Evolutionary conservation across 2,329 filamentous ascomycete genomes (phyloP).

Genomic region (Nemania abortiva): DNA sequence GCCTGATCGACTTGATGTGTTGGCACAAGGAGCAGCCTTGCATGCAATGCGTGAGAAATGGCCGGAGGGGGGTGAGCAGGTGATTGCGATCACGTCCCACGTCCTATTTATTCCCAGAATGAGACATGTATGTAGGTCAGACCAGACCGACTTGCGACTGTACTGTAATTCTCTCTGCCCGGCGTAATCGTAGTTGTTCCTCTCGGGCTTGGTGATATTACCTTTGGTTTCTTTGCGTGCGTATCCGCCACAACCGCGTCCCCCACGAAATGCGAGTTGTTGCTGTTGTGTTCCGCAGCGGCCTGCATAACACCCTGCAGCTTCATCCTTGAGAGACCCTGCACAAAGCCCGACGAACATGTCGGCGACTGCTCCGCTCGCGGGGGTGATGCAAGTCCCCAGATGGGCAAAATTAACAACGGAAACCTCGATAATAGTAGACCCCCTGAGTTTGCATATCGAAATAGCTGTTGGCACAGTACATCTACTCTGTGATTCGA

Average conservation of each 20-base stretch:
- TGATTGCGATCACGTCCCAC: slow-evolving; percentile 32
- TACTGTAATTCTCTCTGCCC: slow-evolving; percentile 18
- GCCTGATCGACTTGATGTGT: slow-evolving; percentile 27
- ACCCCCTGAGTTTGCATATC: not conserved
- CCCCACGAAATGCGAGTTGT: slow-evolving; percentile 31
- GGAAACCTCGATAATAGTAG: not conserved
- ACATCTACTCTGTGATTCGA: not conserved
- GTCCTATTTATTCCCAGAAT: slow-evolving; percentile 3
- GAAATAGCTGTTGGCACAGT: not conserved
- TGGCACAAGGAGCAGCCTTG: slow-evolving; percentile 24
- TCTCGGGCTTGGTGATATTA: slow-evolving; percentile 1
- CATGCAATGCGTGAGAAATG: slow-evolving; percentile 37
- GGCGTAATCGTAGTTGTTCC: slow-evolving; percentile 6
- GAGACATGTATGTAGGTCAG: slow-evolving; percentile 10
- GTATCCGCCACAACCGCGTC: slow-evolving; percentile 33
- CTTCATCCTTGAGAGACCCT: slow-evolving; percentile 15
- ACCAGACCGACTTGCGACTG: slow-evolving; percentile 11
- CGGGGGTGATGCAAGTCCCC: slow-evolving; percentile 22
- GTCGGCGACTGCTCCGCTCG: slow-evolving; percentile 14
- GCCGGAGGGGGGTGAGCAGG: slow-evolving; percentile 31
- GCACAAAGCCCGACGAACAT: slow-evolving; percentile 24
- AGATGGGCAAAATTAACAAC: slow-evolving; percentile 6
- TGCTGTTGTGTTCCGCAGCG: slow-evolving; percentile 22
- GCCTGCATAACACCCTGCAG: slow-evolving; percentile 31
- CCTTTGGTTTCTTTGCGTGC: slow-evolving; percentile 9